Evolutionary conservation across 768 basidiomycete species (phyloP), one percentile per base, ranked within the genome.

Genomic region (Hydnomerulius pinastri): DNA sequence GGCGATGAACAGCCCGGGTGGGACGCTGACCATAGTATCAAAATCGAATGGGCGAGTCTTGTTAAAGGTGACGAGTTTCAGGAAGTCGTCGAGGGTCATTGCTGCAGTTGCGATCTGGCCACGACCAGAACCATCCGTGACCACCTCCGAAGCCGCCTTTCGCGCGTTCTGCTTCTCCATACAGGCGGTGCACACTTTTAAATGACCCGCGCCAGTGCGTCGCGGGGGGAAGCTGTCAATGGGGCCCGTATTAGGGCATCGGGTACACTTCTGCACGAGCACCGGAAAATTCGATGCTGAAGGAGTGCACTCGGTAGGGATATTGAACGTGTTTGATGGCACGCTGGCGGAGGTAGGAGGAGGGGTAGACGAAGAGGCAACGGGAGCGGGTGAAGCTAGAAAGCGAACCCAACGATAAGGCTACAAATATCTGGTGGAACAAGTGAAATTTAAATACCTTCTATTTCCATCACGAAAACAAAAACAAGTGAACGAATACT

Each of bases 81-180:
- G 58, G 44, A 68, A 68, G 57, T 68, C 68, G 50, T 68, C 67
- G 33, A 69, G 58, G 18, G 59, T 58, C 59, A 70, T 68, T 53
- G 67, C 68, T 5, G 67, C 67, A 18, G 67, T 70, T 18, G 68
- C 68, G 53, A 70, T 69, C 59, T 69, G 66, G n/a, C 61, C 58
- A 50, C 66, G 63, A 2, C 61, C 58, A 13, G 68, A 66, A 0
- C 58, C 47, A 21, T 67, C 67, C 9, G 57, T 56, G 13, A 59
- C 65, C 28, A 65, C 47, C 46, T 66, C 65, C 24, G 63, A 63
- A 13, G 66, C 68, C 2, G 61, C 64, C 37, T 66, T 69, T 25
- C 67, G 68, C 33, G 68, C 61, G 36, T 63, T 67, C 49, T 68
- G 66, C 49, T 69, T 68, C 25, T 69, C 66, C 66, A 68, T 68